Evolutionary conservation across 306 rosid species (phyloP).

Genomic region (Phaseolus lunatus): DNA sequence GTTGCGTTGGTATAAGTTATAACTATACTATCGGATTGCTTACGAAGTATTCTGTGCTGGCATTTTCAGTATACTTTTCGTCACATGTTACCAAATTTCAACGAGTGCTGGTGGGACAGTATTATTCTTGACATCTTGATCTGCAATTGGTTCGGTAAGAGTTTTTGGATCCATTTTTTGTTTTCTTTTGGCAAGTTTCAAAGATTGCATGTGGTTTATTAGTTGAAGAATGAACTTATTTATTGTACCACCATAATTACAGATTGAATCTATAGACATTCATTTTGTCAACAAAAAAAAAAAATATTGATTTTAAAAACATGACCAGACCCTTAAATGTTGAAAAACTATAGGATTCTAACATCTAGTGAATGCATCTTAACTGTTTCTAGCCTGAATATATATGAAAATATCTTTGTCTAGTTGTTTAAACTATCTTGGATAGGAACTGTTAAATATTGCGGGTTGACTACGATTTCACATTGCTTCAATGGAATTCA

Average conservation of each 20-base stretch:
- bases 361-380: neutral
- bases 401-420: slow-evolving; percentile 1
- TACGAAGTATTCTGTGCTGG: slow-evolving; percentile 36
- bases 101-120: slow-evolving; percentile 99
- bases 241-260: neutral
- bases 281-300: neutral
- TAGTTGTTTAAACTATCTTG: slow-evolving; percentile 15
- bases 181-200: slow-evolving; percentile 23
- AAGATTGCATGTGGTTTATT: slow-evolving; percentile 8
- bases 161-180: slow-evolving; percentile 6
- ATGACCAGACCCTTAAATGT: slow-evolving; percentile 3
- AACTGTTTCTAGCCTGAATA: neutral
- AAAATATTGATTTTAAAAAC: neutral
- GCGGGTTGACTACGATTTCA: neutral
- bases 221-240: slow-evolving; percentile 16
- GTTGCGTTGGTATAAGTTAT: neutral
- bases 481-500: neutral
- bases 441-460: neutral
- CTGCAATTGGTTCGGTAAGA: slow-evolving; percentile 99
- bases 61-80: slow-evolving; percentile 87
- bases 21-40: slow-evolving; percentile 26
- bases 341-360: neutral
- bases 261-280: slow-evolving; percentile 1
- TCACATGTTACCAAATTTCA: slow-evolving; percentile 98
- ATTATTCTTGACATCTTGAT: slow-evolving; percentile 90